phyloP scores from a whole-genome alignment of 768 basidiomycete genomes.

The Leccinum sublutescens region DNA sequence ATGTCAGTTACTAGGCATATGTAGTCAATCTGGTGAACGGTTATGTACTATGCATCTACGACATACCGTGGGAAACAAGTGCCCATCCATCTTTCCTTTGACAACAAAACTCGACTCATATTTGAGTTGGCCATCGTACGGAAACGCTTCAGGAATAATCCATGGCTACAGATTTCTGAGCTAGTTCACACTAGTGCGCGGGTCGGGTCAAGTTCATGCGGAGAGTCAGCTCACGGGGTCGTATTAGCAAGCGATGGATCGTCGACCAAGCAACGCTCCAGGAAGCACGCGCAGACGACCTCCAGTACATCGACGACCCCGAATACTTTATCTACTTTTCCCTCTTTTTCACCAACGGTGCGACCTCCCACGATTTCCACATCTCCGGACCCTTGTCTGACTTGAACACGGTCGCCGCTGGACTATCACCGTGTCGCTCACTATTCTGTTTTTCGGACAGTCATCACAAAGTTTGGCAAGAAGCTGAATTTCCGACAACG shows the following conservation, averaged over 20 bases:
- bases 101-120: background rate
- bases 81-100: background rate
- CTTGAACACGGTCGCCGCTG: background rate
- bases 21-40: no score
- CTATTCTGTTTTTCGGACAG: no score
- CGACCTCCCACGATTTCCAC: constrained; percentile 10
- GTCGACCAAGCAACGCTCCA: constrained; percentile 75
- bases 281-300: constrained; percentile 71
- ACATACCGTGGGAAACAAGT: background rate
- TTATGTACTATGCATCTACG: no score
- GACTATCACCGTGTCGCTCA: background rate
- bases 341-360: constrained; percentile 88
- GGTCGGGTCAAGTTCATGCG: constrained; percentile 10
- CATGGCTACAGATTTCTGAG: constrained; percentile 93
- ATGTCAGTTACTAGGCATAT: no score
- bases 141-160: background rate
- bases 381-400: background rate
- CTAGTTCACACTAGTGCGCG: constrained; percentile 82
- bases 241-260: constrained; percentile 83
- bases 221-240: constrained; percentile 16
- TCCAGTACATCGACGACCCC: constrained; percentile 73
- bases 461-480: no score
- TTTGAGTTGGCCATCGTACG: no score
- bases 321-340: constrained; percentile 77
- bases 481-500: no score